Evolutionary conservation across 805 yeast genomes (phyloP).

Genomic region (Pichia scutulata): DNA sequence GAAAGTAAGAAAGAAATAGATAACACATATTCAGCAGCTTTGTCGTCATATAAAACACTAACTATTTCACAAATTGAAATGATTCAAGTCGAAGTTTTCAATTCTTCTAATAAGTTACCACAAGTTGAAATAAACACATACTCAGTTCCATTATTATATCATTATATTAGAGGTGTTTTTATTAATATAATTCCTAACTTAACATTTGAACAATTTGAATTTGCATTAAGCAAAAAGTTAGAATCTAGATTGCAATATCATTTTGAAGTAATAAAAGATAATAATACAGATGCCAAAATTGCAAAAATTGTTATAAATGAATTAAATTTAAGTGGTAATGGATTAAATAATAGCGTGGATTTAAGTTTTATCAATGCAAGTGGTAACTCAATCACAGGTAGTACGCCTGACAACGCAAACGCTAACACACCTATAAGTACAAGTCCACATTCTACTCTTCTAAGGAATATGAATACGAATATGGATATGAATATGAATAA

Average conservation of each 20-base stretch:
- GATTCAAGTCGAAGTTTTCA: conserved; percentile 36
- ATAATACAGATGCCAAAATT: conserved; percentile 35
- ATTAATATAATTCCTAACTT: conserved; percentile 30
- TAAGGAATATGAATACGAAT: background rate
- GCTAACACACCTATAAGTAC: background rate
- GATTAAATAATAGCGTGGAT: background rate
- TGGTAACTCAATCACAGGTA: background rate
- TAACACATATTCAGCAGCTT: background rate
- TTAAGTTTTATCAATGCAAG: background rate
- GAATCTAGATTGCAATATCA: conserved; percentile 22
- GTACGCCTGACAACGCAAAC: background rate
- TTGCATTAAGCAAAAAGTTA: conserved; percentile 29
- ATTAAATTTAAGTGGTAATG: no score
- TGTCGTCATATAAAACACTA: background rate
- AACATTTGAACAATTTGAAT: conserved; percentile 17
- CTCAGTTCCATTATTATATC: conserved; percentile 20
- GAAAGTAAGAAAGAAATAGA: background rate
- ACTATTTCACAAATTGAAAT: conserved; percentile 24
- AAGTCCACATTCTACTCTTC: background rate
- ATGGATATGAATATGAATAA: background rate
- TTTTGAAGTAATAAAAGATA: conserved; percentile 40
- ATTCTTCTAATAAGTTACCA: conserved; percentile 33
- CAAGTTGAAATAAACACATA: conserved; percentile 10
- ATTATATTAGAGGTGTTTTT: conserved; percentile 29
- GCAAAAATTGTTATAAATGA: background rate